phyloP scores from a whole-genome alignment of 176 grass and related monocot species.

The Hsuehochloa calcarea region DNA sequence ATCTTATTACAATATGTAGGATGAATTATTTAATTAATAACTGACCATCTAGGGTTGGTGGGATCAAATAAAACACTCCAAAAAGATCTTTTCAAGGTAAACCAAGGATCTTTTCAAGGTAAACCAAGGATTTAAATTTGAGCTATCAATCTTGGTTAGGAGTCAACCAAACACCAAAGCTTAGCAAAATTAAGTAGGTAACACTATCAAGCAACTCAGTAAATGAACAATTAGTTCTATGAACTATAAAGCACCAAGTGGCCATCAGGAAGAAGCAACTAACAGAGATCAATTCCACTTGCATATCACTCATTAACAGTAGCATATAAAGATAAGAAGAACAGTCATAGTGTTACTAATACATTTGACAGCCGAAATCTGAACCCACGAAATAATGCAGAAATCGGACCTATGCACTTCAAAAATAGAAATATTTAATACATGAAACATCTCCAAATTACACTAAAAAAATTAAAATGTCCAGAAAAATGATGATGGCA shows the following conservation, averaged over 20 bases:
- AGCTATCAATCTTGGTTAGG: neutral
- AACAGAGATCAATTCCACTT: neutral
- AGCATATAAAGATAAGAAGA: slow-evolving; percentile 22
- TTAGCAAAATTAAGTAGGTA: neutral
- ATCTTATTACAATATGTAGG: neutral
- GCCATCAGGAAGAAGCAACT: neutral
- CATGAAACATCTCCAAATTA: neutral
- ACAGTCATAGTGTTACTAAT: neutral
- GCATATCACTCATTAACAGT: neutral
- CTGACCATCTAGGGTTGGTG: neutral
- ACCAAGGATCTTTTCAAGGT: neutral
- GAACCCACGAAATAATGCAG: neutral
- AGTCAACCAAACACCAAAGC: neutral
- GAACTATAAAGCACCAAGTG: slow-evolving; percentile 16
- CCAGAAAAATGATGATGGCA: neutral
- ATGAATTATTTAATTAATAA: neutral
- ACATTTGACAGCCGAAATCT: slow-evolving; percentile 3
- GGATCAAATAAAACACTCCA: slow-evolving; percentile 1
- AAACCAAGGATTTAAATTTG: neutral
- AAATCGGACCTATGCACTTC: neutral
- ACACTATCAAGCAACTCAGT: neutral
- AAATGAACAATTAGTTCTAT: neutral
- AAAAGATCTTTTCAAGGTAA: neutral
- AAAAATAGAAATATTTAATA: neutral
- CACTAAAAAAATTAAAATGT: neutral